A percentile compares a stretch with the other conserved stretches of the same genome.
Conservation (phyloP, 2,329 filamentous ascomycete genomes). For the Ophiostoma populinum region DNA sequence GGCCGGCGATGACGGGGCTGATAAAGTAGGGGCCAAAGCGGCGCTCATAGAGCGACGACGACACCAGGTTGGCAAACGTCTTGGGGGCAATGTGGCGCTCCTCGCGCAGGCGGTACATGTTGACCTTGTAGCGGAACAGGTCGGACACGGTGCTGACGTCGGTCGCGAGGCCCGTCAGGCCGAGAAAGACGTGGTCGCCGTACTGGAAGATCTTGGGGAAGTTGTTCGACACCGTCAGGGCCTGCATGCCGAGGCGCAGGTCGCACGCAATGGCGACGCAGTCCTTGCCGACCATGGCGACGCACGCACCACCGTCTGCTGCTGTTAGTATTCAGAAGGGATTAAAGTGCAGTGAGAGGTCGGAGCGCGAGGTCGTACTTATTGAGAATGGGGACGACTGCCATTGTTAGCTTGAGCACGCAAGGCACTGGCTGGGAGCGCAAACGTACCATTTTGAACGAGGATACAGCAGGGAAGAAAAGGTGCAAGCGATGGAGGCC, state of each 20-base stretch:
- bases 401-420: constrained; percentile 18
- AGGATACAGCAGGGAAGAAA: too few relatives aligned
- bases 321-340: background rate
- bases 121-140: constrained; percentile 98
- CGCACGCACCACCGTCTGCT: constrained; percentile 76
- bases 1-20: constrained; percentile 80
- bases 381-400: constrained; percentile 89
- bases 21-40: constrained; percentile 96
- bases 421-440: too few relatives aligned
- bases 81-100: constrained; percentile 89
- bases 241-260: constrained; percentile 88
- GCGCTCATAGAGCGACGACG: constrained; percentile 78
- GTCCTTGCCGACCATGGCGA: constrained; percentile 99
- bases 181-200: constrained; percentile 76
- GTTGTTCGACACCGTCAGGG: constrained; percentile 97
- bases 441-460: too few relatives aligned
- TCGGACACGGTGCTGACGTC: constrained; percentile 90
- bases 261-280: constrained; percentile 99
- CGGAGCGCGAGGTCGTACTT: constrained; percentile 46
- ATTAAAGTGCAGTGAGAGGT: background rate
- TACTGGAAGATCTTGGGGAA: constrained; percentile 99
- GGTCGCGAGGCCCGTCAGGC: constrained; percentile 88
- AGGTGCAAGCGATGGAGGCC: too few relatives aligned
- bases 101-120: constrained; percentile 98
- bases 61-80: constrained; percentile 94